Conservation (phyloP, 73 alveolate genomes). For the Blepharisma japonicum region DNA sequence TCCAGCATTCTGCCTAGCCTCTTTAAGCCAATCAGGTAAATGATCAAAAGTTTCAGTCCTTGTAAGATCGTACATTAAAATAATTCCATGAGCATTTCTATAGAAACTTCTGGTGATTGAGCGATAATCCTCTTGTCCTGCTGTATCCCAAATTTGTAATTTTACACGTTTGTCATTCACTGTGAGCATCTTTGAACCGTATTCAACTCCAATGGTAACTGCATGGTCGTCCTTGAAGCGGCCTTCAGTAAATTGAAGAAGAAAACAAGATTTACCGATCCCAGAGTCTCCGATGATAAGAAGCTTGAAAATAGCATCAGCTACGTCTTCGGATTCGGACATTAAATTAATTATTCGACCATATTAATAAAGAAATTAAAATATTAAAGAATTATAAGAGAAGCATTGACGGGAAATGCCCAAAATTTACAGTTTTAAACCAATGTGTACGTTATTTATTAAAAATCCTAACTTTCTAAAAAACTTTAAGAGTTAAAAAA, state of each 20-base stretch:
- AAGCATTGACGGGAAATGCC: too few species aligned
- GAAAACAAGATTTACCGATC: slow-evolving; percentile 89
- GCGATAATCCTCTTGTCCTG: slow-evolving; percentile 93
- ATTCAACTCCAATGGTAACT: slow-evolving; percentile 92
- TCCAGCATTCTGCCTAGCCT: slow-evolving; percentile 43
- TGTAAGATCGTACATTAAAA: slow-evolving; percentile 85
- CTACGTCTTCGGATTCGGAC: too few species aligned
- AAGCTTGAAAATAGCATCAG: slow-evolving; percentile 49
- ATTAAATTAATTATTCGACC: too few species aligned
- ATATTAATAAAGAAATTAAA: too few species aligned
- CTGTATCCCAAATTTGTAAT: slow-evolving; percentile 95
- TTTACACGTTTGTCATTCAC: slow-evolving; percentile 62
- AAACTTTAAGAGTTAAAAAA: too few species aligned
- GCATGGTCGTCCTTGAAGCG: slow-evolving; percentile 71
- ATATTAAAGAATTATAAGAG: too few species aligned
- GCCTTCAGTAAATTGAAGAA: slow-evolving; percentile 72
- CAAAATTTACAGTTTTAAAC: too few species aligned
- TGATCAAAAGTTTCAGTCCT: slow-evolving; percentile 49
- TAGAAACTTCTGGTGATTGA: slow-evolving; percentile 81
- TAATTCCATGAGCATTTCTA: slow-evolving; percentile 86
- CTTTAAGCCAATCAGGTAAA: slow-evolving; percentile 51
- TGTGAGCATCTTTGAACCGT: slow-evolving; percentile 80
- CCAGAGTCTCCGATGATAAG: slow-evolving; percentile 48
- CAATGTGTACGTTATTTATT: too few species aligned
- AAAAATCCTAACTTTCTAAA: too few species aligned